Evolutionary conservation across 2,329 filamentous ascomycete species (phyloP).

Genomic region (Chaetothyriales sp.): DNA sequence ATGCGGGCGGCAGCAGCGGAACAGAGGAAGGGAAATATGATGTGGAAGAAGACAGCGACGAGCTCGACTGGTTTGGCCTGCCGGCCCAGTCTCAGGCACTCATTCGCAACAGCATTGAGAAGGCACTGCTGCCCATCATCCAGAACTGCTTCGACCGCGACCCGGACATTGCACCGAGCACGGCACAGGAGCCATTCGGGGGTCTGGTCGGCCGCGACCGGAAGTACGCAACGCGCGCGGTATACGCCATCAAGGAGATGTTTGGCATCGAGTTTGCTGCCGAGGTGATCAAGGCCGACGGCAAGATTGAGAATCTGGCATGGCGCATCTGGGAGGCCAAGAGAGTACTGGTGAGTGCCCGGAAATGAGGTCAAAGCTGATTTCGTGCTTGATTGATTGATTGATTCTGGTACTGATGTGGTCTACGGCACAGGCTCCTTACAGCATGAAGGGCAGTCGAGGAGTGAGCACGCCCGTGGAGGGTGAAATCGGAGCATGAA

Average conservation of each 20-base stretch:
- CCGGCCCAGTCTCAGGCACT: slow-evolving; percentile 38
- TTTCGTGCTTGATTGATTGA: background rate
- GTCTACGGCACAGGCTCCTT: slow-evolving; percentile 41
- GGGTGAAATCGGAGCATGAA: background rate
- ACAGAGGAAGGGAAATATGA: slow-evolving; percentile 37
- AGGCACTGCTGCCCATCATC: slow-evolving; percentile 64
- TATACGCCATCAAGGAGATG: slow-evolving; percentile 92
- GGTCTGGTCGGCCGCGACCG: slow-evolving; percentile 69
- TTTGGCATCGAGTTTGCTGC: slow-evolving; percentile 91
- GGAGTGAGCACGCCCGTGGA: slow-evolving; percentile 44
- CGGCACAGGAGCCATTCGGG: slow-evolving; percentile 68
- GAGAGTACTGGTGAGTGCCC: slow-evolving; percentile 63
- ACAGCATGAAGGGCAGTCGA: slow-evolving; percentile 53
- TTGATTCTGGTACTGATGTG: background rate
- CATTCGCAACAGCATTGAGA: slow-evolving; percentile 57
- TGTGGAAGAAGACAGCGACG: slow-evolving; percentile 34
- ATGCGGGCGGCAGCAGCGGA: slow-evolving; percentile 49
- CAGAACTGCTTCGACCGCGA: slow-evolving; percentile 88
- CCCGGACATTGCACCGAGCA: slow-evolving; percentile 73
- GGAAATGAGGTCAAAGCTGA: background rate
- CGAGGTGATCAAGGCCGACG: slow-evolving; percentile 81
- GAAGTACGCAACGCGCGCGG: slow-evolving; percentile 77
- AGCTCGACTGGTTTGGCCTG: slow-evolving; percentile 7
- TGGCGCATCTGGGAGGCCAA: slow-evolving; percentile 95
- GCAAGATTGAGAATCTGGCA: slow-evolving; percentile 74